Conservation (phyloP, 2,329 filamentous ascomycete species). For the Colletotrichum incanum region DNA sequence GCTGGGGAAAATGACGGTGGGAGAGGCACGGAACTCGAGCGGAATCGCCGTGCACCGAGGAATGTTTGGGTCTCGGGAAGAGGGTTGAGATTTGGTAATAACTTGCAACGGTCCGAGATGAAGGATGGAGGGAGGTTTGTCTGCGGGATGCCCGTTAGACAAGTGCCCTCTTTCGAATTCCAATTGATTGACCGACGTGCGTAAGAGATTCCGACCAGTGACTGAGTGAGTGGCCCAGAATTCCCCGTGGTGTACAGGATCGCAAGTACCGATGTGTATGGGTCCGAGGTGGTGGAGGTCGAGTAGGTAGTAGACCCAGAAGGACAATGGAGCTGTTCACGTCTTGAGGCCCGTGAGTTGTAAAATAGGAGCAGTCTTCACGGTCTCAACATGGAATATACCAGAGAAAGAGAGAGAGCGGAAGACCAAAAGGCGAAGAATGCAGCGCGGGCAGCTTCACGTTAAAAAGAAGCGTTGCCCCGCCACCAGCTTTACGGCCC, state of each 20-base stretch:
- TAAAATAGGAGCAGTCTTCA: neutral
- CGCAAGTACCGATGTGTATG: slow-evolving; percentile 2
- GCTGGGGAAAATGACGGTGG: slow-evolving; percentile 1
- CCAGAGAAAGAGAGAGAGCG: slow-evolving; percentile 11
- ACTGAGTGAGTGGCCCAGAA: neutral
- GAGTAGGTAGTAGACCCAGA: neutral
- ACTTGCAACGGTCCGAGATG: slow-evolving; percentile 5
- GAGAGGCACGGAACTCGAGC: neutral
- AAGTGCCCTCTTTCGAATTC: neutral
- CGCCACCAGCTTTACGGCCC: slow-evolving; percentile 58
- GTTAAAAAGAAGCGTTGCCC: slow-evolving; percentile 63
- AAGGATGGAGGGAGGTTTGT: neutral
- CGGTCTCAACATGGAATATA: neutral
- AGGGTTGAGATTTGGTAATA: neutral
- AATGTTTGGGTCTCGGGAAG: slow-evolving; percentile 24
- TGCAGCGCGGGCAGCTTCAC: slow-evolving; percentile 31
- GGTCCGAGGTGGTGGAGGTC: slow-evolving; percentile 1
- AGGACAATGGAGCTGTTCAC: neutral
- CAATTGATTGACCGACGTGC: neutral
- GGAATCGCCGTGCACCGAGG: slow-evolving; percentile 30
- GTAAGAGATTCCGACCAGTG: neutral
- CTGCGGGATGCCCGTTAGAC: neutral
- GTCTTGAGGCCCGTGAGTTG: neutral
- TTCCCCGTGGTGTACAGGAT: slow-evolving; percentile 14
- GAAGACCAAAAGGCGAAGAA: slow-evolving; percentile 19